Evolutionary conservation across 1,139 yeast genomes (phyloP).

Genomic region (Scheffersomyces titani): DNA sequence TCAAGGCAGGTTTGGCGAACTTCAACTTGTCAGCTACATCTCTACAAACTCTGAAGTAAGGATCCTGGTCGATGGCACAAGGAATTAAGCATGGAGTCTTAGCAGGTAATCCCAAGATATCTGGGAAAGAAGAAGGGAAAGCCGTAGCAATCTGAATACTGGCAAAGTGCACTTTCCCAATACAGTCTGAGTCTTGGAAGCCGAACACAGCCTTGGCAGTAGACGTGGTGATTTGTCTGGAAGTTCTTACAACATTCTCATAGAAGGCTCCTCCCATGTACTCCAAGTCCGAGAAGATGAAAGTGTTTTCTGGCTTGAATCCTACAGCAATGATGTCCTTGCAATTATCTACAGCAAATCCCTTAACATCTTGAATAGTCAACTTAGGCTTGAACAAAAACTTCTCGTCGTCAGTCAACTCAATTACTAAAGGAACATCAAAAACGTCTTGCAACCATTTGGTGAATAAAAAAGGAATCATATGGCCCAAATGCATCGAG

Average conservation of each 20-base stretch:
- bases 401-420: conserved; percentile 97
- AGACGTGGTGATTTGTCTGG: conserved; percentile 93
- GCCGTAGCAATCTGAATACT: conserved; percentile 95
- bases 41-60: conserved; percentile 95
- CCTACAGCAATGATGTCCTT: conserved; percentile 95
- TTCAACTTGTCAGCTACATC: conserved; percentile 95
- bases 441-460: conserved; percentile 98
- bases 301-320: conserved; percentile 90
- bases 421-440: conserved; percentile 94
- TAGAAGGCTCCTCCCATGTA: conserved; percentile 95
- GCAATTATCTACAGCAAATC: conserved; percentile 77
- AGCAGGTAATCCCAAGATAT: conserved; percentile 77
- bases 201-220: conserved; percentile 99
- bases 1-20: conserved; percentile 85
- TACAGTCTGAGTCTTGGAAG: conserved; percentile 89
- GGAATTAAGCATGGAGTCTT: conserved; percentile 97
- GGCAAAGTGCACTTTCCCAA: conserved; percentile 94
- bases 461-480: conserved; percentile 93
- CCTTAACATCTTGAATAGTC: conserved; percentile 84
- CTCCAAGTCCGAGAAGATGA: conserved; percentile 86
- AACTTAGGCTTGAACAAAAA: conserved; percentile 90
- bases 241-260: conserved; percentile 90
- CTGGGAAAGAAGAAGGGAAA: conserved; percentile 95
- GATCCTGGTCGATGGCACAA: conserved; percentile 99
- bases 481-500: conserved; percentile 95